Evolutionary conservation across 1,284 basidiomycete species (phyloP), one percentile per base, ranked within the genome.

Genomic region (Cryptococcus hybrid): DNA sequence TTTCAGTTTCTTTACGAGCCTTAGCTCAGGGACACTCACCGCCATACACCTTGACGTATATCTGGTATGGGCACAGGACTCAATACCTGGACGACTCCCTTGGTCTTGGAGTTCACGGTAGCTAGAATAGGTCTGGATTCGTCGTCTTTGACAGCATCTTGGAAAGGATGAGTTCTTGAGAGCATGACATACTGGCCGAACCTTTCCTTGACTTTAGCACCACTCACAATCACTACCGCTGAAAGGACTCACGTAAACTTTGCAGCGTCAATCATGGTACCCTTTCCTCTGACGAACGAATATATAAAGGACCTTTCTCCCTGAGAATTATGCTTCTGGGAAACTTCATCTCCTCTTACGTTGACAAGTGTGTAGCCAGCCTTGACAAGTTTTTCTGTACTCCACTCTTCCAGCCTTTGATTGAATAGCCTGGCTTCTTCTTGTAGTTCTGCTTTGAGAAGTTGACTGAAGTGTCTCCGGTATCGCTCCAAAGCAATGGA

Each of bases 341-440:
- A 12, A 15, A 42, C 40, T 42, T 12, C 15, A 12, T 15, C 12
- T 42, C 40, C 40, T 42, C 40, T 42, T 15, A 42, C 40, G 7
- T 30, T 6, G 3, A 39, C 50, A 5, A 51, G 36, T 38, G 34
- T 39, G 18, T 40, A 51, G 8, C 40, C 44, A 39, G 13, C 39
- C 34, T 39, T 44, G 11, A 36, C 44, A 5, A 91, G 77, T 44
- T 82, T 80, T 34, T 82, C 78, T 4, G 86, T 59, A 1, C 84
- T 78, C 88, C 88, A 90, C 24, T 81, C 83, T 0, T 83, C 78
- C 12, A 92, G 79, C 39, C 90, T 83, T 58, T 86, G 80, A 35
- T 81, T 80, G 37, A 88, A 70, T 12, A 69, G 54, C 7, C 60
- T 79, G 62, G 86, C 84, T 43, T 84, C 84, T 64, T 88, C 84